Evolutionary conservation across 1,284 basidiomycete species (phyloP), one percentile per base, ranked within the genome.

Genomic region (Cutaneotrichosporon spelunceum): DNA sequence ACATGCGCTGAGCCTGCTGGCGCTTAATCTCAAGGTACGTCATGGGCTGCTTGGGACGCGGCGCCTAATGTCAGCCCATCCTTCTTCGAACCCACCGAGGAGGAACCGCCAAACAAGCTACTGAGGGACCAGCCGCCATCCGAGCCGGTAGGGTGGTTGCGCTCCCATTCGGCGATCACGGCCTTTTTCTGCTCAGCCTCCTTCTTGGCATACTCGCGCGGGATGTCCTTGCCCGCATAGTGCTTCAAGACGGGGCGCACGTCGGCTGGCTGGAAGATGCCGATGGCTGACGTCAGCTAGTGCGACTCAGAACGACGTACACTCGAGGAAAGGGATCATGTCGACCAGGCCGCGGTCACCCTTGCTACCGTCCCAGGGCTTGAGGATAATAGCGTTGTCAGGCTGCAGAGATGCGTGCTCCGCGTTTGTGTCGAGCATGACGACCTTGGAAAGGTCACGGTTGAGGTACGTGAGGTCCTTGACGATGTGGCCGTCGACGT

Each of bases 321-420:
- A 93, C 82, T 99, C 95, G 9, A 99, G 85, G 87, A 98, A 98
- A 0, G 95, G 94, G 67, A 99, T 93, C 81, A 97, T 84, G 13
- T 88, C 89, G 13, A 99, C 78, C 23, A 99, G 85, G 1, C 91
- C 92, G 68, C 82, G 86, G 76, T 95, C 92, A 27, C 78, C 83
- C 0, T 86, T 80, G 60, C 89, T 86, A 10, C 93, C 94, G 9
- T 87, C 86, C 96, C 96, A 99, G 65, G 88, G 88, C 19, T 88
- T 86, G 49, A 98, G 72, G 53, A 93, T 80, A 65, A 98, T 83
- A 0, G 91, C 87, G 72, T 99, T 99, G 71, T 96, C 91, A 7
- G 91, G 93, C 68, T 99, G 91, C 1, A 89, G 82, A 34, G 83
- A 79, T 36, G 86, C 84, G 72, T 91, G 89, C 42, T 91, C 89